Evolutionary conservation across 805 yeast genomes (phyloP), one percentile per base, ranked within the genome.

Genomic region (Saturnispora zaruensis): DNA sequence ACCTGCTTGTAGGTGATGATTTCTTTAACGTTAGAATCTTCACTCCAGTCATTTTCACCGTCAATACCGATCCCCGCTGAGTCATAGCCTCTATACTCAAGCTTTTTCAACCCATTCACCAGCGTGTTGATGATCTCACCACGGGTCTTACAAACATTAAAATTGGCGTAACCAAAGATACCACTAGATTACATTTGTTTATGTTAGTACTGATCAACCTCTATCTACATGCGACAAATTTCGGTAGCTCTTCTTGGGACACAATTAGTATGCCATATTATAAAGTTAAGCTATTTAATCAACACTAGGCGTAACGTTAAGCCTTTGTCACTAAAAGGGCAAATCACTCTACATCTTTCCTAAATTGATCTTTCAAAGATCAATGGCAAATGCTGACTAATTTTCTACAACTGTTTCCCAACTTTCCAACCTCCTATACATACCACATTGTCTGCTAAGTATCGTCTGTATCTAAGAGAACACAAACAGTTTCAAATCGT

Each of bases 31-130:
- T 59, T 58, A 7, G 61, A 51, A 32, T 57, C 58, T 33, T 57
- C 66, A 41, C 55, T 58, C 53, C 64, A 58, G 45, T 61, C 65
- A 51, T 74, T 76, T 66, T 87, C 95, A 53, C 96, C 96, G 68
- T 90, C 97, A 56, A 93, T 78, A 56, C 98, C 96, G 53, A 93
- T 75, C 63, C 99, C 99, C 23, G 97, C 84, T 20, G 98, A 90
- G 69, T 93, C 99, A 63, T 93, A 93, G 42, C 99, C 99, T 71
- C 99, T 84, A 72, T 93, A 93, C 69, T 93, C 99, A 61, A 93
- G 77, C 63, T 95, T 82, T 53, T 71, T 73, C 52, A 84, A 74
- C 55, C 96, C 96, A 61, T 89, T 96, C 46, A 91, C 77, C 57
- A 93, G 77, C 52, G 89, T 88, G 67, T 84, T 87, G 55, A 91